Evolutionary conservation across 768 basidiomycete species (phyloP), one percentile per base, ranked within the genome.

Genomic region (Psilocybe azurescens): DNA sequence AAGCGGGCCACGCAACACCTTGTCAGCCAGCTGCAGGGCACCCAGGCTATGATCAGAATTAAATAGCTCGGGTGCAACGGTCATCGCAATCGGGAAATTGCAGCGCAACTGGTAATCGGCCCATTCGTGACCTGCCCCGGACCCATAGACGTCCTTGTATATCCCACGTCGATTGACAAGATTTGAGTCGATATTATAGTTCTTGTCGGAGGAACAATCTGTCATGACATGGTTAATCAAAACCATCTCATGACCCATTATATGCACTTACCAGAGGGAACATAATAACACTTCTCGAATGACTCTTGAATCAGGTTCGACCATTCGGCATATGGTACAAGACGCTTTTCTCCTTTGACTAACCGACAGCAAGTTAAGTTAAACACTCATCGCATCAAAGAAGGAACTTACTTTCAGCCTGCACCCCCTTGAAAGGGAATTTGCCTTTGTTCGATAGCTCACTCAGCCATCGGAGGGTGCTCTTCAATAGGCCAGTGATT

Each of bases 141-240:
- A 95, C 44, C 96, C 94, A 67, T 91, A 91, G 6, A 99, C 94
- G 72, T 99, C 97, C 81, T 99, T 99, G 83, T 99, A 99, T 71
- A 98, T 97, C 4, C 97, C 97, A 60, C 97, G 85, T 13, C 94
- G 89, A 72, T 94, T 91, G 62, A 97, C 81, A 38, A 98, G 75
- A 24, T 67, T 81, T 3, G 91, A 67, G 69, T 93, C 80, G 67
- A 97, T 74, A 58, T 82, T 81, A 78, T 94, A 94, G 14, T 87
- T 78, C 3, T 68, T 64, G 70, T 99, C 97, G 28, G 91, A 84
- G 10, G 78, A 70, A 1, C 89, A 83, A 72, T 96, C 95, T 91
- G 50, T 32, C 14, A 13, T 41, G 28, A 14, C 14, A 30, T 30
- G 24, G 24, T 10, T 3, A 8, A 16, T 44, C 14, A 41, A 46